Evolutionary conservation across 1,284 basidiomycete species (phyloP).

Genomic region (Malassezia caprae): DNA sequence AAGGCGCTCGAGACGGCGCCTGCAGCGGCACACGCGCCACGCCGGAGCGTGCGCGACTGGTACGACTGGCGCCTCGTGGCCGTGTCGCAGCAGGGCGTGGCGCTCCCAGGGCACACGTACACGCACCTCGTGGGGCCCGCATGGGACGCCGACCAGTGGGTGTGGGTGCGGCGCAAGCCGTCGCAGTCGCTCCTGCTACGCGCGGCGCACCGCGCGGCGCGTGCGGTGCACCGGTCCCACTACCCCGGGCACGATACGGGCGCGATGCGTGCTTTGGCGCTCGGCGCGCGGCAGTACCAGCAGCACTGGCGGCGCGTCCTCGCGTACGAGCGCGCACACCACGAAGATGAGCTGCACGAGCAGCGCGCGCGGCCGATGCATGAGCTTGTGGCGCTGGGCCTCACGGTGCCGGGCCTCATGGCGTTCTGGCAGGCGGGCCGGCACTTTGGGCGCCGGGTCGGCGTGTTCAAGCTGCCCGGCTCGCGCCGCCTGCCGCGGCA

Average conservation of each 20-base stretch:
- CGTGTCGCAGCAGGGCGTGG: slow-evolving; percentile 9
- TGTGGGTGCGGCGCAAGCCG: slow-evolving; percentile 4
- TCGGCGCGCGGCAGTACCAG: slow-evolving; percentile 19
- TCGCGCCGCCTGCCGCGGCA: slow-evolving; percentile 26
- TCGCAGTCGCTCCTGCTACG: slow-evolving; percentile 7
- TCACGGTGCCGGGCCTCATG: slow-evolving; percentile 33
- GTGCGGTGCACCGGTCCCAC: background rate
- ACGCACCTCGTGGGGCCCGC: background rate
- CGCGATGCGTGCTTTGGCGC: background rate
- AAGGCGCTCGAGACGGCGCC: background rate
- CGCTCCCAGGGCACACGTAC: slow-evolving; percentile 7
- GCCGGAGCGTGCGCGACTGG: slow-evolving; percentile 11
- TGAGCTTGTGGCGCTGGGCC: slow-evolving; percentile 26
- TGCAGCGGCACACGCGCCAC: background rate
- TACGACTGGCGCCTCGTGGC: slow-evolving; percentile 17
- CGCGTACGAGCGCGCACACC: slow-evolving; percentile 25
- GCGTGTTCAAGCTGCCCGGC: slow-evolving; percentile 35
- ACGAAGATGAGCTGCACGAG: slow-evolving; percentile 25
- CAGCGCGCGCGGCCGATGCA: slow-evolving; percentile 26
- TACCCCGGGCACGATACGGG: background rate
- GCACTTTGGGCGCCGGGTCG: slow-evolving; percentile 32
- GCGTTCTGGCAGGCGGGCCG: slow-evolving; percentile 38
- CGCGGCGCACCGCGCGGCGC: slow-evolving; percentile 6
- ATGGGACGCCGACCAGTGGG: slow-evolving; percentile 5
- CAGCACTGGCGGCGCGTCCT: slow-evolving; percentile 27